phyloP scores from a whole-genome alignment of 2,329 filamentous ascomycete genomes.

The Xylariaceae sp. region DNA sequence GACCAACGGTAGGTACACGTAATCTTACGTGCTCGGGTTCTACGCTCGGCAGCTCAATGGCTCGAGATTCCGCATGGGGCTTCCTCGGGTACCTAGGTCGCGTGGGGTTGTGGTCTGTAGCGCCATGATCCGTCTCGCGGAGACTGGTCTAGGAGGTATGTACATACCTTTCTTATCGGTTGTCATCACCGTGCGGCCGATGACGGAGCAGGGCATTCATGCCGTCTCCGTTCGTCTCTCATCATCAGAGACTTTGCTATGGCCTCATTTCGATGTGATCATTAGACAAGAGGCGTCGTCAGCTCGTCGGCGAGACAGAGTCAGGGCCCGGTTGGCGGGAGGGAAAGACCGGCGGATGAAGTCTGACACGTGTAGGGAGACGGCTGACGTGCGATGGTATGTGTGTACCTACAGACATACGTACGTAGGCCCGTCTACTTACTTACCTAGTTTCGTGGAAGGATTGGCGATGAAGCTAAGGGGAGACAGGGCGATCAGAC shows the following conservation, averaged over 20 bases:
- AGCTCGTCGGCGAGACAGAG: no score
- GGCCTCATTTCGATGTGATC: no score
- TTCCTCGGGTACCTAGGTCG: background rate
- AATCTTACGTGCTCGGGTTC: background rate
- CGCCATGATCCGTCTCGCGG: background rate
- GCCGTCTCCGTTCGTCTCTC: no score
- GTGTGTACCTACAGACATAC: background rate
- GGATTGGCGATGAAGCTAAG: conserved; percentile 1
- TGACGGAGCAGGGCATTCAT: background rate
- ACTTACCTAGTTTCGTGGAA: no score
- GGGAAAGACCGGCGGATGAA: background rate
- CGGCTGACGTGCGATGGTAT: conserved; percentile 5
- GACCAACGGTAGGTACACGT: no score
- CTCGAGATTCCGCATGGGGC: background rate
- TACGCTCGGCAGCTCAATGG: background rate
- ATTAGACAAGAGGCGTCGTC: no score
- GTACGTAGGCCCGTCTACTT: background rate
- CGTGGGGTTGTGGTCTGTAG: background rate
- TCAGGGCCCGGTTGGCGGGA: background rate
- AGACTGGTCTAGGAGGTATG: background rate
- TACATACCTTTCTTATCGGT: background rate
- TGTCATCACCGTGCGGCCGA: background rate
- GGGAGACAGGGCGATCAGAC: conserved; percentile 9
- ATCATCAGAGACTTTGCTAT: no score
- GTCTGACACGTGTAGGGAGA: background rate